A percentile compares a stretch with the other conserved stretches of the same genome.
Conservation (phyloP, 2,329 filamentous ascomycete genomes). For the Ceratocystis ficicola region DNA sequence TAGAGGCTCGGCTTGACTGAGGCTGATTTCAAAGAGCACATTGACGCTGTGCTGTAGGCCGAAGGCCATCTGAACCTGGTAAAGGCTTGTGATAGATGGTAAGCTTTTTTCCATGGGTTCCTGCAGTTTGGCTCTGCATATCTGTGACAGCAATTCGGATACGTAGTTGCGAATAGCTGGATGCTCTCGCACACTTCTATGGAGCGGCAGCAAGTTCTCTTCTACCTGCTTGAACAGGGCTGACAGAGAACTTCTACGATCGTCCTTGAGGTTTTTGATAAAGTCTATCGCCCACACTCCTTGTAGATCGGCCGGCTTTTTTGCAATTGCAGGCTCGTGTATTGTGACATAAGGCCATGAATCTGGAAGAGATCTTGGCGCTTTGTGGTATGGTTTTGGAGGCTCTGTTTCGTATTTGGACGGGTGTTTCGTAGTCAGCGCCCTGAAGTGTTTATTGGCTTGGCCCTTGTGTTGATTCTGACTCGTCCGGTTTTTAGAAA, state of each 20-base stretch:
- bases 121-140: conserved; percentile 13
- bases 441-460: background rate
- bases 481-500: no score
- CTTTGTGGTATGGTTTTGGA: background rate
- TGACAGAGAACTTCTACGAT: background rate
- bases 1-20: conserved; percentile 12
- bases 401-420: background rate
- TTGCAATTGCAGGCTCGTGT: background rate
- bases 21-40: conserved; percentile 17
- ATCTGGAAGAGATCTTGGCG: background rate
- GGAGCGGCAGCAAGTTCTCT: conserved; percentile 12
- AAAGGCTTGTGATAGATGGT: conserved; percentile 18
- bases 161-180: background rate
- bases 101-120: background rate
- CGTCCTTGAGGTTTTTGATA: background rate
- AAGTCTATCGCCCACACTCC: background rate
- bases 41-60: background rate
- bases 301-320: background rate
- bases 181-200: conserved; percentile 1
- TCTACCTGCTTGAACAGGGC: conserved; percentile 11
- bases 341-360: background rate
- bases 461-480: no score
- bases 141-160: conserved; percentile 6
- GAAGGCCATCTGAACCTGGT: conserved; percentile 15
- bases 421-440: background rate